Percentiles rank a stretch among this genome's conserved stretches.
These are phyloP conservation scores for Cryphonectria naterciae DNA, from an alignment of 2,329 filamentous ascomycete species.

Conservation along the genomic window DNA sequence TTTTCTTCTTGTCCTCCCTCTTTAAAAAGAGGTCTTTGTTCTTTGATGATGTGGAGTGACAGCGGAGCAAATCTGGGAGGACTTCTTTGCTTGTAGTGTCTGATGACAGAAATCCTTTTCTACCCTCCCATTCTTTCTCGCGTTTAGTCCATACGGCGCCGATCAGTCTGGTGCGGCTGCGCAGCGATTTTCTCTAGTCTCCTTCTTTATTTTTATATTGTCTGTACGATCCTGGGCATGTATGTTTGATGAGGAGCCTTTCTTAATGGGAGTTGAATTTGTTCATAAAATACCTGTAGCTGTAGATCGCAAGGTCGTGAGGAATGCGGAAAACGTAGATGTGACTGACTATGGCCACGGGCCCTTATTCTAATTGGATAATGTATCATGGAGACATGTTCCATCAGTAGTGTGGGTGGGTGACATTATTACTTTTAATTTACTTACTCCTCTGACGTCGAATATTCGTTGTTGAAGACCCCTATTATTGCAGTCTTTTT, in stretches of 20 bases:
- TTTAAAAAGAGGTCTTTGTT: neutral
- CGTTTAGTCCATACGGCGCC: neutral
- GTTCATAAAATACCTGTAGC: neutral
- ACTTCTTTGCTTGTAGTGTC: neutral
- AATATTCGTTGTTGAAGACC: no score
- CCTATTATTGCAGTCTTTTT: neutral
- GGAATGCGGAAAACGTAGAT: neutral
- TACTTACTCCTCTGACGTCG: neutral
- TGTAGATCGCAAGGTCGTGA: neutral
- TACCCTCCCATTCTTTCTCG: neutral
- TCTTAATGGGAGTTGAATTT: neutral
- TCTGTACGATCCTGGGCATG: slow-evolving; percentile 3
- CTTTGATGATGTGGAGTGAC: neutral
- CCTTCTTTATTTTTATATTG: neutral
- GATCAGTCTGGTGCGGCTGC: neutral
- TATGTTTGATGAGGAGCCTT: neutral
- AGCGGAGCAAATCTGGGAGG: no score
- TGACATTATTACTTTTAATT: neutral
- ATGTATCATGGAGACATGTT: no score
- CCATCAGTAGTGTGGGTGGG: neutral
- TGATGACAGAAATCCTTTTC: neutral
- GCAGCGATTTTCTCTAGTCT: neutral
- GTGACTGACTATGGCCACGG: neutral
- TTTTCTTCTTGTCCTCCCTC: neutral
- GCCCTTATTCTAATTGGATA: neutral